Base-by-base conservation (phyloP, 139 green algal genomes). In the Chlamydomonas sp. region DNA sequence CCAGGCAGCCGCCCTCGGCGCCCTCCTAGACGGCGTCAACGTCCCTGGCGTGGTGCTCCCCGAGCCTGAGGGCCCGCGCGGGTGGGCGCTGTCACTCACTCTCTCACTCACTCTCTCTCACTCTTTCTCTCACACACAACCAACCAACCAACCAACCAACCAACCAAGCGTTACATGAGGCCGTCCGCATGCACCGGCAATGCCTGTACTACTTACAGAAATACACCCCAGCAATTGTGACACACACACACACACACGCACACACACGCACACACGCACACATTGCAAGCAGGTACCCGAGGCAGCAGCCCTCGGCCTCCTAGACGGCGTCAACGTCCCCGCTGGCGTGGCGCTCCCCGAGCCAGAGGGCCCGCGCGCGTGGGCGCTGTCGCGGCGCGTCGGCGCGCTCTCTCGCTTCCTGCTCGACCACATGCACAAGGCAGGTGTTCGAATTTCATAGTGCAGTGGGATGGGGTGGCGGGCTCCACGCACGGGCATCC, bases 341-440 rank as follows among this genome's bases (percentile, higher is more conserved):
- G 24, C 54, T 10, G 54, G 54, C 8, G 54, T 64, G 16, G 54
- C 34, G 16, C 54, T 64, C 6, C 54, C 54, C 34, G 54, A 64
- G 54, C 39, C 60, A n/a, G 29, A 38, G 34, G 26, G 28, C 20
- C 28, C 60, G 8, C 8, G 20, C 29, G 60, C 60, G 47, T 81
- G 74, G 4, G 74, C 60, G 13, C 76, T 97, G 68, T 66, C 58
- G 3, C 68, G 82, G 34, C 75, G 89, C 1, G 77, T 94, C 34
- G 85, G 92, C 70, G 84, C 74, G 5, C 81, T 98, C 28, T 84
- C 71, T 37, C 78, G 92, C 48, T 98, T 98, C 72, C 65, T 98
- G 20, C 66, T 97, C 60, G 89, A 97, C 68, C 84, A 93, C 61
- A 73, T 96, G 67, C 77, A 89, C 77, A 88, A 83, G 75, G n/a